Evolutionary conservation across 2,329 filamentous ascomycete species (phyloP), one percentile per base, ranked within the genome.

Genomic region (Clonostachys chloroleuca): DNA sequence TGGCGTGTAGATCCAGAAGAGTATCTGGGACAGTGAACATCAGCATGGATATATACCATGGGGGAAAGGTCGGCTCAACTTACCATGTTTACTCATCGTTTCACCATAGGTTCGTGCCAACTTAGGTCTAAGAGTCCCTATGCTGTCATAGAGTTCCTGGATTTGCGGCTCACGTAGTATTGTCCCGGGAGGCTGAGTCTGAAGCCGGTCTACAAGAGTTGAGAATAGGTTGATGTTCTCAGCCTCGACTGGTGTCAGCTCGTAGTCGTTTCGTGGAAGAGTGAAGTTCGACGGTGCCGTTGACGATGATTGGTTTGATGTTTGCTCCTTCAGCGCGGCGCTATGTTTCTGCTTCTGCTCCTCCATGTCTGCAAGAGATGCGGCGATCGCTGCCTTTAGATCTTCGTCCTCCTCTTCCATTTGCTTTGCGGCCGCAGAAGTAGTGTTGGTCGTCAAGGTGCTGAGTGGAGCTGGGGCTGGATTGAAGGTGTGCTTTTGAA

Each of bases 21-120:
- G 92, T 94, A 64, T 99, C 92, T 94, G 51, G 14, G 17, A 12
- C 16, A 35, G 10, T 5, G 17, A 30, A 33, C 5, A 30, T 30
- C 9, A 30, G 24, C 13, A 43, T 43, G 10, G 14, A 4, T 33
- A 17, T 12, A 33, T 33, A 9, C n/a, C 12, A 14, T 12, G 18
- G 9, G n/a, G 7, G 9, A 40, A 10, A 12, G 13, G 9, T 35
- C 33, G 16, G 9, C 13, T 9, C 12, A 34, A 69, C 82, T 63
- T 72, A 89, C 89, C 92, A 66, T 97, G 94, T 68, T 99, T 99
- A 80, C 94, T 97, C 94, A 99, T 97, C 0, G 94, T 96, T 71
- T 99, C 94, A 47, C 94, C 94, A 62, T 97, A 96, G 1, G 92
- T 96, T 48, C 94, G 82, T 5, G 94, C 94, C 47, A 99, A 75